Evolutionary conservation across 257 asterid genomes (phyloP), one percentile per base, ranked within the genome.

Genomic region (Solanum sitiens): DNA sequence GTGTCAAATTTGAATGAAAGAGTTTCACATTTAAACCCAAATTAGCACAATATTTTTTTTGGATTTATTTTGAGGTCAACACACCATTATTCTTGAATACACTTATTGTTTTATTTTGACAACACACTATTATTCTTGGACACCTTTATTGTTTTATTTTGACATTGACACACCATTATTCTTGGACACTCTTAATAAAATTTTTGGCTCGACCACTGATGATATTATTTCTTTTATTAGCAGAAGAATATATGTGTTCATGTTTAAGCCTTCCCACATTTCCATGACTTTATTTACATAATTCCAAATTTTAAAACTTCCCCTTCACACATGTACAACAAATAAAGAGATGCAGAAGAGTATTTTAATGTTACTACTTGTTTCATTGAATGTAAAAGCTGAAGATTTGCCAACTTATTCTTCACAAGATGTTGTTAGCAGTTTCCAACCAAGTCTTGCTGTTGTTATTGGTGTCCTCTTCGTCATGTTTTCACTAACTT

Each of bases 401-500:
- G 85, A 76, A n/a, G 83, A 42, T 76, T 20, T 20, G 47, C 47
- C 50, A 35, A 67, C 20, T 25, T 73, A 27, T 67, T 73, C 80
- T 73, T 39, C 94, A 45, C 83, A 73, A 65, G 94, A 91, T 72
- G 89, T 87, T 3, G 74, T 87, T 89, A 87, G 85, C 74, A 93
- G 87, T 42, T 94, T 95, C 65, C 94, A 93, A 84, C 98, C 98
- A 3, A 95, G 98, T 37, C 87, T 95, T 7, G 94, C 94, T 5
- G 96, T 96, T 16, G 97, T 96, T 4, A 92, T 94, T 20, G 97
- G 94, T 40, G 91, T 94, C 89, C 92, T 96, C 3, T 86, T 94
- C 2, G 86, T 94, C 85, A 92, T 94, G 94, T 93, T 96, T 73
- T 87, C 94, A 16, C 72, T 94, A 44, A 94, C 98, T 63, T 92